Conservation (phyloP, 1,284 basidiomycete species). For the Ustilago shanxiensis region DNA sequence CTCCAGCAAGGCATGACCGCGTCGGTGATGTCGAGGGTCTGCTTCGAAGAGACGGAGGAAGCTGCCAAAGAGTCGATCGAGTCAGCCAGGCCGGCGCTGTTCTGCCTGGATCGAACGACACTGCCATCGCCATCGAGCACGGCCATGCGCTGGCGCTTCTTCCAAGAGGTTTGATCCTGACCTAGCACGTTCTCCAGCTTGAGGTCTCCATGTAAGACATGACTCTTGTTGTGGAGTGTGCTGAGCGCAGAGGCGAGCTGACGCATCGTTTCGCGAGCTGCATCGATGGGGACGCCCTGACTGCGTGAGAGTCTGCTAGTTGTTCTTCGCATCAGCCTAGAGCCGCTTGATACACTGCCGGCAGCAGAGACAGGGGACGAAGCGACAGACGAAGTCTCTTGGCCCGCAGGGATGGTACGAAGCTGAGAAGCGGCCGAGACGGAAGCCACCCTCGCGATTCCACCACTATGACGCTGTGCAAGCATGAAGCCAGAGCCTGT, state of each 20-base stretch:
- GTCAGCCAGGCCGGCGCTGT: slow-evolving; percentile 18
- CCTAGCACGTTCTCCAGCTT: slow-evolving; percentile 94
- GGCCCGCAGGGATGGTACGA: slow-evolving; percentile 49
- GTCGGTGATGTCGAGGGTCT: slow-evolving; percentile 57
- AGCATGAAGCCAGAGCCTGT: slow-evolving; percentile 45
- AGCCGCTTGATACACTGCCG: slow-evolving; percentile 42
- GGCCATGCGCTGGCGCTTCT: slow-evolving; percentile 40
- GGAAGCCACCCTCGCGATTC: slow-evolving; percentile 37
- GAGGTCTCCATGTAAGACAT: slow-evolving; percentile 76
- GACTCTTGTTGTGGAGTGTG: slow-evolving; percentile 84
- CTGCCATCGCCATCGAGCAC: slow-evolving; percentile 1
- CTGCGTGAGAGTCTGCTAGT: slow-evolving; percentile 37
- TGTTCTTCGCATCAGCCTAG: slow-evolving; percentile 35
- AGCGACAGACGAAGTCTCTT: slow-evolving; percentile 25
- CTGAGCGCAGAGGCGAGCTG: slow-evolving; percentile 87
- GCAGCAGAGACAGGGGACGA: slow-evolving; percentile 45
- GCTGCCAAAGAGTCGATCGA: slow-evolving; percentile 35
- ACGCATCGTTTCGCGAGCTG: slow-evolving; percentile 87
- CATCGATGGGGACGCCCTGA: slow-evolving; percentile 57
- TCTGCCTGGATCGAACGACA: slow-evolving; percentile 16
- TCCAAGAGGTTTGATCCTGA: slow-evolving; percentile 48
- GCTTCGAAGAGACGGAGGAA: slow-evolving; percentile 70
- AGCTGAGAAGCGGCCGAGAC: slow-evolving; percentile 39
- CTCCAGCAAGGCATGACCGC: slow-evolving; percentile 71
- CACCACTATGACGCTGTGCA: slow-evolving; percentile 15